Base-by-base conservation (phyloP, 768 basidiomycete species). In the Boletellus ananas region DNA sequence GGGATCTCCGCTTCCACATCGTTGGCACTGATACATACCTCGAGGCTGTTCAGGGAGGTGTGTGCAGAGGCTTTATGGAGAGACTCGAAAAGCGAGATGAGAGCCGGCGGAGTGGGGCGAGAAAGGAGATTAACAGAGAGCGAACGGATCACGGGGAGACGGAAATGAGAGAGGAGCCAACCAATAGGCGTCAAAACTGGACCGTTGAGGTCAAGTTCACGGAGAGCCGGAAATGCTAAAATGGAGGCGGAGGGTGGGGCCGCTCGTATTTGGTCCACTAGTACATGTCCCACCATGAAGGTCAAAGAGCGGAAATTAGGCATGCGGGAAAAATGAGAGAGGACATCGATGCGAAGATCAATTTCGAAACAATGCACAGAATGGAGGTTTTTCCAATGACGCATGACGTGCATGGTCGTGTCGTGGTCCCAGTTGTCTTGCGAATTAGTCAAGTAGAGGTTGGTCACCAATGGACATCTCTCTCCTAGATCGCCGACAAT, bases 371-470 rank as follows among this genome's bases (percentile, higher is more conserved):
- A 58, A 17, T 6, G 1, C 16, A 50, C 45, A 11, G 20, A 27
- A 33, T 29, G 3, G n/a, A 58, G 37, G 23, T 47, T 49, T 44
- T 21, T 6, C 57, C 57, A 58, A 18, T 13, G 13, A 18, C 51
- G 39, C n/a, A 58, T 13, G n/a, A 57, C 41, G 12, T 14, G 12
- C 2, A 56, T 44, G 33, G 49, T 33, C 11, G 37, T 20, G n/a
- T 48, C 34, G 17, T 29, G 27, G 10, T 29, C 27, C 27, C 27
- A 29, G 6, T 12, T 14, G 14, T 34, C 7, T 5, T n/a, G 21
- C 29, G 8, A 29, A 1, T 20, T 4, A 2, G 29, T 12, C 6
- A 38, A 27, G 6, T 8, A 1, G 9, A 58, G 39, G 23, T 36
- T 4, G 2, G 20, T 20, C 35, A 58, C 27, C 6, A 34, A 31